phyloP scores from a whole-genome alignment of 768 basidiomycete species.

The Polyporus arcularius region DNA sequence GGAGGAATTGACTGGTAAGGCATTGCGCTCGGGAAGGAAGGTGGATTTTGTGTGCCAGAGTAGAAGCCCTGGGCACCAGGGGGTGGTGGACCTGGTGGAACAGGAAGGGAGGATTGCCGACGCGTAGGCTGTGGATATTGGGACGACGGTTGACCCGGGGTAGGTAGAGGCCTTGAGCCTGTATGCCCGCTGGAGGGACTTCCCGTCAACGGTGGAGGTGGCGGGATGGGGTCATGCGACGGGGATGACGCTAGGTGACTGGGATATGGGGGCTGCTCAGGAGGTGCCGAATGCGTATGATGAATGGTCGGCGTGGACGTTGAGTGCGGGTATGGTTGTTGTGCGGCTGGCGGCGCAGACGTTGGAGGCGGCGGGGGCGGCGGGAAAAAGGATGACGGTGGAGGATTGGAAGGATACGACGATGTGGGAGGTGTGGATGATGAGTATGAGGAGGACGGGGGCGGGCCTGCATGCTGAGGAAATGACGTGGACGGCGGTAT shows the following conservation, averaged over 20 bases:
- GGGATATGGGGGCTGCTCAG: constrained; percentile 28
- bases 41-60: constrained; percentile 16
- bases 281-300: constrained; percentile 35
- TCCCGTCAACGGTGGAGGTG: constrained; percentile 37
- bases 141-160: constrained; percentile 8
- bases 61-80: constrained; percentile 14
- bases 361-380: constrained; percentile 12
- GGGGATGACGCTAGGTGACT: constrained; percentile 23
- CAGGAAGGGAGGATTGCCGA: constrained; percentile 24
- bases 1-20: constrained; percentile 22
- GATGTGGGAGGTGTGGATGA: constrained; percentile 19
- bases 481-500: not conserved
- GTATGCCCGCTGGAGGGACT: constrained; percentile 29
- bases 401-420: constrained; percentile 25
- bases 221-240: constrained; percentile 35
- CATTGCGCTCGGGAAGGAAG: constrained; percentile 8
- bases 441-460: constrained; percentile 8
- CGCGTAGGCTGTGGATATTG: constrained; percentile 10
- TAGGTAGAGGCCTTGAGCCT: constrained; percentile 24
- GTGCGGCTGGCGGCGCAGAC: constrained; percentile 6
- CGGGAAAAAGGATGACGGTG: constrained; percentile 9
- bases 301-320: constrained; percentile 18
- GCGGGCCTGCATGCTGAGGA: constrained; percentile 28
- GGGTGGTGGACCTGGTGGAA: constrained; percentile 22
- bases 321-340: constrained; percentile 6